A percentile compares a stretch with the other conserved stretches of the same genome.
Evolutionary conservation across 1,284 basidiomycete species (phyloP).

Genomic region (Athelia sp.): DNA sequence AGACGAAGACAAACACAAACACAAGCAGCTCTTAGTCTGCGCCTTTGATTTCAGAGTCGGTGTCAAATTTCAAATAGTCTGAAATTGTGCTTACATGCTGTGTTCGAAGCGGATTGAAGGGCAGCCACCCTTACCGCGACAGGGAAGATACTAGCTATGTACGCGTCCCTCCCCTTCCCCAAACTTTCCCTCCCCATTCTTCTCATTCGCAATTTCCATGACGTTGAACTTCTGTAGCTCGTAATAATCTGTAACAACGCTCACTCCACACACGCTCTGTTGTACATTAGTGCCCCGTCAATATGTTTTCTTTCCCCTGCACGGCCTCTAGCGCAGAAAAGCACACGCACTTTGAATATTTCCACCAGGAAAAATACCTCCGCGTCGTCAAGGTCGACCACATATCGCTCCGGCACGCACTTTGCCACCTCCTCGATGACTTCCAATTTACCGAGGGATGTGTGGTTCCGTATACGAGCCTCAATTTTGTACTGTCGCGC

Average conservation of each 20-base stretch:
- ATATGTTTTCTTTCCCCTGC: background rate
- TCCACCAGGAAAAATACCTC: constrained; percentile 73
- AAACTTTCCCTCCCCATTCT: constrained; percentile 18
- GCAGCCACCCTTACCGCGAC: constrained; percentile 5
- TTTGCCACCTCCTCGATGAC: constrained; percentile 65
- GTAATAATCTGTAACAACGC: constrained; percentile 69
- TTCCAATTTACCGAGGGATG: constrained; percentile 47
- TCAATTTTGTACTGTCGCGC: constrained; percentile 73
- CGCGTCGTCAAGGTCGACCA: constrained; percentile 61
- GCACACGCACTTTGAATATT: constrained; percentile 66
- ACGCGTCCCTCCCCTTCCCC: constrained; percentile 14
- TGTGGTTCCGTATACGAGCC: constrained; percentile 68
- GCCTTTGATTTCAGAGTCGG: constrained; percentile 2
- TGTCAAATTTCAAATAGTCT: background rate
- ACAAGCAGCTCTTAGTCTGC: constrained; percentile 5
- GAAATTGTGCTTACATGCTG: background rate
- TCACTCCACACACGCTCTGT: constrained; percentile 68
- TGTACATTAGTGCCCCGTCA: constrained; percentile 2
- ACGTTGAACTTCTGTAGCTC: constrained; percentile 69
- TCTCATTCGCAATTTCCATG: constrained; percentile 52
- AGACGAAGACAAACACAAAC: no score
- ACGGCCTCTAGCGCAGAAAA: background rate
- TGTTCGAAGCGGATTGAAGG: constrained; percentile 4
- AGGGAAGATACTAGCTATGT: no score
- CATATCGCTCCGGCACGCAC: constrained; percentile 61